Base-by-base conservation (phyloP, 192 early-diverging fungal species). In the Podila epigama region DNA sequence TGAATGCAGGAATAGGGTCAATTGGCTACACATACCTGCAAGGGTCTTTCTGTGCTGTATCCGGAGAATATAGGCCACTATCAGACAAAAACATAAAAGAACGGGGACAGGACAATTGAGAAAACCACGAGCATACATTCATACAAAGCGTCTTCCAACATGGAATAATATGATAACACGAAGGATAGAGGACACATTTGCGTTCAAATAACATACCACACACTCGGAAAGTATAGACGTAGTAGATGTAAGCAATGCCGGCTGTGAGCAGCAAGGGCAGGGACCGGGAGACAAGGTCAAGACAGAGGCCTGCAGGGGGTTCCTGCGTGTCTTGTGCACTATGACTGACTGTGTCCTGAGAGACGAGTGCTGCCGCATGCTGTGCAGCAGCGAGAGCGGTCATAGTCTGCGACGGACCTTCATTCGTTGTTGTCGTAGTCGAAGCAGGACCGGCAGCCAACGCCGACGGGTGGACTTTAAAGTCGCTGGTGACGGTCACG, bases 391-490 rank as follows among this genome's bases (percentile, higher is more conserved):
- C 56, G 11, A 77, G 31, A 0, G 73, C 61, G 12, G 70, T 40
- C 29, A 61, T 51, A 27, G 40, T 34, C n/a, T 62, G 60, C 10
- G 69, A 22, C 20, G 63, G 37, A 18, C 57, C 59, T 7, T n/a
- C 28, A 16, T 51, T 28, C n/a, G 50, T 18, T 11, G 62, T 4
- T n/a, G 57, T 39, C 16, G 13, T 28, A 0, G 54, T 18, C 15
- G 52, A 6, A 11, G 52, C 7, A 25, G 27, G 7, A 22, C 7
- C 4, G 22, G 8, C 4, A 18, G 63, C 64, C 25, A 75, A 44
- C 2, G 72, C 72, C 8, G 73, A 77, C 25, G 73, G 53, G 35
- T 77, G 73, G 51, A 77, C 40, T 27, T 57, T 77, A 56, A 66
- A 68, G 35, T 57, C 70, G 20, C n/a, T n/a, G n/a, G 37, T 42